Evolutionary conservation across 352 stramenopile species (phyloP).

Genomic region (Pythium volutum): DNA sequence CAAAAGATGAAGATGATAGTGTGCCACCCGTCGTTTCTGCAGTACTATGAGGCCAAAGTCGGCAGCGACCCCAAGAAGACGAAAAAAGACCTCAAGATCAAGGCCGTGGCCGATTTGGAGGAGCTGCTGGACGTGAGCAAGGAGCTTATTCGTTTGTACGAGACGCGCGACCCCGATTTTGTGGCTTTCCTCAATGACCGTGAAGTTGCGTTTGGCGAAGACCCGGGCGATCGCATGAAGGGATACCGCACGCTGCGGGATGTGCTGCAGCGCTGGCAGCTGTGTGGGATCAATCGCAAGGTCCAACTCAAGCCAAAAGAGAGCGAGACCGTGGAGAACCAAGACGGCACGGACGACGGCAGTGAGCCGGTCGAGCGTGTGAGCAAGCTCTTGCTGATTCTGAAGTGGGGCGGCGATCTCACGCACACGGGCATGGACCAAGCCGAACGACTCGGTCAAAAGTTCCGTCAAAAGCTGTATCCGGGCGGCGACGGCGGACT

Average conservation of each 20-base stretch:
- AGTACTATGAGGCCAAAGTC: conserved; percentile 70
- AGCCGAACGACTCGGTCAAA: conserved; percentile 92
- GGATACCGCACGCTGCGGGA: conserved; percentile 89
- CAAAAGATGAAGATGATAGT: conserved; percentile 99
- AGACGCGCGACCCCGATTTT: conserved; percentile 56
- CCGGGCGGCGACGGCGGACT: conserved; percentile 93
- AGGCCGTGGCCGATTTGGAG: conserved; percentile 77
- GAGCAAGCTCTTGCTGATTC: conserved; percentile 96
- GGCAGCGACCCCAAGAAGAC: conserved; percentile 43
- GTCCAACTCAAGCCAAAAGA: conserved; percentile 92
- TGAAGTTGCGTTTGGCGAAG: conserved; percentile 52
- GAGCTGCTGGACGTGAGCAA: conserved; percentile 76
- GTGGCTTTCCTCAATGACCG: conserved; percentile 65
- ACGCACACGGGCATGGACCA: conserved; percentile 97
- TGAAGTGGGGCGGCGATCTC: conserved; percentile 99
- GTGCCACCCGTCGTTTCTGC: conserved; percentile 87
- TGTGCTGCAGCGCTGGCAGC: conserved; percentile 96
- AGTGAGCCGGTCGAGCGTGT: conserved; percentile 41
- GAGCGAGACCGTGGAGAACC: conserved; percentile 28
- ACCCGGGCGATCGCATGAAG: conserved; percentile 73
- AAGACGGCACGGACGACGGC: conserved; percentile 17
- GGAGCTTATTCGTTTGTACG: conserved; percentile 63
- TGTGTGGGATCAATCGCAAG: conserved; percentile 98
- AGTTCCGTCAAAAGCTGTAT: conserved; percentile 89
- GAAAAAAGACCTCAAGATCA: conserved; percentile 85